Conservation (phyloP, 305 asterid genomes). For the Solanum hybrid region DNA sequence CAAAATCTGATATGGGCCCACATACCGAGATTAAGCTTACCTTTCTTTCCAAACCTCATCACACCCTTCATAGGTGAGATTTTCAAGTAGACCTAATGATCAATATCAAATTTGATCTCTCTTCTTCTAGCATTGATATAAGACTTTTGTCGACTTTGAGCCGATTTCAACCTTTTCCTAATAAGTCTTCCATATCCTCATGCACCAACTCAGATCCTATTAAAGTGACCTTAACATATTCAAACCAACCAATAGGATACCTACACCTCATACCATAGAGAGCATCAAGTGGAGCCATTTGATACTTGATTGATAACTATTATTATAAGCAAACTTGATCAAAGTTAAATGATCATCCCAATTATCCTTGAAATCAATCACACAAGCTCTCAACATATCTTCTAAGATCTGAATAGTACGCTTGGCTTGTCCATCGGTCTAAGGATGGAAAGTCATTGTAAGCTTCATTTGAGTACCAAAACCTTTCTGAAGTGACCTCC, state of each 20-base stretch:
- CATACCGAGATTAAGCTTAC: not conserved
- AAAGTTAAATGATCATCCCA: not conserved
- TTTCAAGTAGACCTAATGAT: not conserved
- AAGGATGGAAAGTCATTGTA: not conserved
- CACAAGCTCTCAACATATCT: not conserved
- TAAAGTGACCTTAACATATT: not conserved
- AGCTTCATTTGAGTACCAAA: not conserved
- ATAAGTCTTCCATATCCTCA: not conserved
- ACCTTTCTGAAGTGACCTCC: not conserved
- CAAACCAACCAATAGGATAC: not conserved
- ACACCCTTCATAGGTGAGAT: not conserved
- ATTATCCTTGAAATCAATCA: not conserved
- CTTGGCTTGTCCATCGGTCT: not conserved
- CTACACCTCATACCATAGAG: not conserved
- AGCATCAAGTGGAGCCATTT: not conserved
- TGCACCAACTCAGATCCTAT: no score
- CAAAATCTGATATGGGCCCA: not conserved
- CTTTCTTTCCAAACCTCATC: not conserved
- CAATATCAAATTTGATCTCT: no score
- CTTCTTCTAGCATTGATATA: not conserved
- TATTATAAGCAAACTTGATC: no score
- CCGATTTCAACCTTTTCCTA: not conserved
- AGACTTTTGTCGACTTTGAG: not conserved
- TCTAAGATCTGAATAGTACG: not conserved
- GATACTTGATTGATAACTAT: no score